Evolutionary conservation across 2,329 filamentous ascomycete species (phyloP), one percentile per base, ranked within the genome.

Genomic region (Periconia digitata): DNA sequence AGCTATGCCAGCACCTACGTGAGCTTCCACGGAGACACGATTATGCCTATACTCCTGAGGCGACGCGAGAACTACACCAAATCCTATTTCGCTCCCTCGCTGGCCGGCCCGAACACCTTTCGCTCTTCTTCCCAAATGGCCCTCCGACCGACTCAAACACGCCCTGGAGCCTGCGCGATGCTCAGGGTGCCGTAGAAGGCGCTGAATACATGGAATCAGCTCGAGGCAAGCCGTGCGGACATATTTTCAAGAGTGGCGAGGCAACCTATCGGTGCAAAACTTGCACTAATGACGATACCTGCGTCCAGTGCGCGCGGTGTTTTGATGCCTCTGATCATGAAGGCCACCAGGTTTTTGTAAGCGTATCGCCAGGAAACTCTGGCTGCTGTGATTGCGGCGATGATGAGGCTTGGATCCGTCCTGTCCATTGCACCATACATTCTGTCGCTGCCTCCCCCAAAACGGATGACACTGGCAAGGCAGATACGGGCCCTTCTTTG

Each of bases 371-470:
- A 2, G 92, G 92, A 6, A 96, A 96, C 67, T 94, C 88, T 64
- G 92, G 92, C 38, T 97, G 95, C 75, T 99, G 94, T 72, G 94
- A 99, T 72, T 99, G 94, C 67, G 94, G 94, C 50, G 94, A 99
- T 67, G 84, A 87, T 17, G 95, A 99, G 72, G 95, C 94, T 10
- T 99, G 95, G 92, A 85, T 85, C 67, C 78, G 85, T 40, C 91
- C 92, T 37, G 81, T 97, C 55, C 86, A 89, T 67, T 99, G 94
- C 76, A 92, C 91, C 29, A 97, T 99, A 63, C 94, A 99, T 69
- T 92, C 90, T 36, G 79, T 85, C 12, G 60, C 69, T 24, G 55
- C 66, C 21, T 59, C 58, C 29, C 47, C 55, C 21, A 56, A 60
- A 29, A 66, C 63, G 10, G 72, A 71, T 46, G 71, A 72, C 44